Conservation (phyloP, 2,329 filamentous ascomycete genomes). For the Cercospora zeae-maydis region DNA sequence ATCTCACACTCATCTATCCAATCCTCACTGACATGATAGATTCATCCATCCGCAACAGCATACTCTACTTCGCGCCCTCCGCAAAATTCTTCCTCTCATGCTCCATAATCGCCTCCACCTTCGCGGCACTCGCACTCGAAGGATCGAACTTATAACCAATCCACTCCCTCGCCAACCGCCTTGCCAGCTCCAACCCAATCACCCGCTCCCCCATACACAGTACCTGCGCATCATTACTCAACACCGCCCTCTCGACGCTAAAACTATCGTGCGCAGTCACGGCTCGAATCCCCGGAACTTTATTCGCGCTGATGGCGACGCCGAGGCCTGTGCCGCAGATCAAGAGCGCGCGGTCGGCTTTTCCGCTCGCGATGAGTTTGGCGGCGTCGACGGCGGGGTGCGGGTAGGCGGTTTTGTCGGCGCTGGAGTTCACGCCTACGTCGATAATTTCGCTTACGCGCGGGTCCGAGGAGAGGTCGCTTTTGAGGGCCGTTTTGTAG, state of each 20-base stretch:
- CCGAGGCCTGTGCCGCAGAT: slow-evolving; percentile 86
- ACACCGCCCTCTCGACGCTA: slow-evolving; percentile 72
- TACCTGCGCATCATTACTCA: slow-evolving; percentile 85
- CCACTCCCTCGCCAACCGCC: slow-evolving; percentile 76
- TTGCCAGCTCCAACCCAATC: slow-evolving; percentile 74
- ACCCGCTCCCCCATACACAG: slow-evolving; percentile 83
- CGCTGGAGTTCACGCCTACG: slow-evolving; percentile 63
- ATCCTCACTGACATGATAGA: background rate
- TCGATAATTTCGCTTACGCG: slow-evolving; percentile 68
- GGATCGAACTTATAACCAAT: slow-evolving; percentile 77
- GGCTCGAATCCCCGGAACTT: slow-evolving; percentile 77
- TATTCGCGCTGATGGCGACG: slow-evolving; percentile 86
- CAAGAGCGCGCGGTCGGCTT: slow-evolving; percentile 71
- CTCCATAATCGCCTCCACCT: slow-evolving; percentile 51
- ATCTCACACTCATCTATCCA: background rate
- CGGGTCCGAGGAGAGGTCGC: slow-evolving; percentile 63
- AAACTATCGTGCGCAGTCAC: slow-evolving; percentile 87
- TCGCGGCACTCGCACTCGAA: slow-evolving; percentile 57
- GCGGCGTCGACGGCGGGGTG: slow-evolving; percentile 73
- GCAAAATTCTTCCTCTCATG: slow-evolving; percentile 44
- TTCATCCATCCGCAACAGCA: background rate
- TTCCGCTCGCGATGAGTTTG: slow-evolving; percentile 57
- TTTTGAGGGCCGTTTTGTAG: slow-evolving; percentile 77
- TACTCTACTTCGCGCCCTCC: slow-evolving; percentile 7
- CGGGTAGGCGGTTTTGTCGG: slow-evolving; percentile 78